phyloP scores from a whole-genome alignment of 768 basidiomycete genomes.

The Paxillus ammoniavirescens region DNA sequence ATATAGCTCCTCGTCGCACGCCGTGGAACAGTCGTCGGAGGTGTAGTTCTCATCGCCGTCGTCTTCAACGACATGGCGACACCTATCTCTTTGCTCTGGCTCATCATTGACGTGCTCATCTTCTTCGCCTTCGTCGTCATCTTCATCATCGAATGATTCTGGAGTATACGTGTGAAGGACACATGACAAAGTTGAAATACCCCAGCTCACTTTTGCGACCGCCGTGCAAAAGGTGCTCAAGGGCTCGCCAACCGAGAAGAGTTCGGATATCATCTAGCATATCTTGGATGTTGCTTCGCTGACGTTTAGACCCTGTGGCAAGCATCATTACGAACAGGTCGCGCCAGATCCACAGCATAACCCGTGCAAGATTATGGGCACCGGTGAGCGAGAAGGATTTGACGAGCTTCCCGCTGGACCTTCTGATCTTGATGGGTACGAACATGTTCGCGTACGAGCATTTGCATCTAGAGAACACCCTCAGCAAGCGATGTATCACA shows the following conservation, averaged over 20 bases:
- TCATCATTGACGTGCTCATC: conserved; percentile 5
- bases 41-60: conserved; percentile 29
- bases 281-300: conserved; percentile 37
- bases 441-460: conserved; percentile 49
- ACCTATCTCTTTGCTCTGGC: not conserved
- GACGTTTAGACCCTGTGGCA: conserved; percentile 32
- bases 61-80: conserved; percentile 27
- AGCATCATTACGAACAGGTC: conserved; percentile 62
- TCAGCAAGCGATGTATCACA: conserved; percentile 5
- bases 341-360: conserved; percentile 66
- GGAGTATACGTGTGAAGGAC: conserved; percentile 6
- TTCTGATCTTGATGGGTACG: conserved; percentile 44
- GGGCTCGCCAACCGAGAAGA: conserved; percentile 46
- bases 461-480: conserved; percentile 43
- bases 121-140: conserved; percentile 27
- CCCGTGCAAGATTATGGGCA: conserved; percentile 42
- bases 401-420: conserved; percentile 41
- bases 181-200: not conserved
- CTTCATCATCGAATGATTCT: conserved; percentile 11
- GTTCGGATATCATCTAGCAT: conserved; percentile 62
- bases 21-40: conserved; percentile 20
- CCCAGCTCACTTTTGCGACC: conserved; percentile 41
- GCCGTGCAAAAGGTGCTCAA: conserved; percentile 55
- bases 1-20: conserved; percentile 23
- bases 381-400: conserved; percentile 51